Evolutionary conservation across 495 filamentous ascomycete species (phyloP), one percentile per base, ranked within the genome.

Genomic region (Neurospora sp.): DNA sequence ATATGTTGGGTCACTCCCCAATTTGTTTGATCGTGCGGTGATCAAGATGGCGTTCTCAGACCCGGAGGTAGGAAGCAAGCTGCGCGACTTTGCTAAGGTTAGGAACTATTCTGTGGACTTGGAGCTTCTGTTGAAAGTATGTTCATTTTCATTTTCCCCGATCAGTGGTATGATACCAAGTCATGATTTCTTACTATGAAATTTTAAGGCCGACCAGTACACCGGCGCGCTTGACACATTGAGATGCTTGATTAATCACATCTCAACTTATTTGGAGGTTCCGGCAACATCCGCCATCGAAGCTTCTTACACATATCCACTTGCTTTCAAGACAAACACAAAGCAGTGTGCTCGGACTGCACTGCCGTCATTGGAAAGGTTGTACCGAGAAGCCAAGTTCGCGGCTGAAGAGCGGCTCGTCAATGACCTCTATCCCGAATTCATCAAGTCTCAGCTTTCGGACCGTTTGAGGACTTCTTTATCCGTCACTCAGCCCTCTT

Each of bases 61-160:
- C 62, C 84, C 84, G 1, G 77, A 79, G 41, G 86, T 84, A 11
- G 80, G 76, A 1, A 79, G 84, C 42, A 80, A 82, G 69, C 75
- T 88, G 4, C 79, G 81, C 27, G 80, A 78, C 42, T 88, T 86
- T 76, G 83, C 83, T 39, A 80, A 85, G 72, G 79, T 78, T 35
- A 80, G 81, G 23, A 77, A 82, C 44, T 83, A 79, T 70, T 84
- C 79, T 10, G 82, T 84, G 42, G 84, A 87, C 73, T 77, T 88
- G 75, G 84, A 87, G 70, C 87, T 88, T 72, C 73, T 88, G 27
- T 75, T 81, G 11, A 84, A 86, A 80, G 86, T 87, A 12, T 71
- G 77, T 71, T 10, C 39, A 54, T 31, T 70, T 5, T 46, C 40
- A 11, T 1, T 54, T 39, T 37, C 39, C 2, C 16, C 3, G 27